These are phyloP conservation scores for Pontederia paniculata DNA, from an alignment of 176 grass and related monocot genomes.

Conservation along the genomic window DNA sequence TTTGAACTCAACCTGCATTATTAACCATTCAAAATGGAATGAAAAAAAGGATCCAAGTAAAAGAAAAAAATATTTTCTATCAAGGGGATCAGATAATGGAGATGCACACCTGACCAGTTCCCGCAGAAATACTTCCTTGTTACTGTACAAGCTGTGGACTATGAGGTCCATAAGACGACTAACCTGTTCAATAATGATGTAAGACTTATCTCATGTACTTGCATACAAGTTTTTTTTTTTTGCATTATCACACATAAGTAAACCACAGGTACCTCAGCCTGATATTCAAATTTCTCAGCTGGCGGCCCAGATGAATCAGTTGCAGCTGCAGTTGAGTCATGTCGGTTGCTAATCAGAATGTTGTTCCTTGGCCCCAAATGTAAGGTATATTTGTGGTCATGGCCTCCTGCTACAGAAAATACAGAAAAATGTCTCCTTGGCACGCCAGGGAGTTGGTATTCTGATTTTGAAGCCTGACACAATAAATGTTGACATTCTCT, in stretches of 20 bases:
- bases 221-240: not conserved
- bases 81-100: not conserved
- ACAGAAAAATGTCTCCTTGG: constrained; percentile 44
- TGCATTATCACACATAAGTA: not conserved
- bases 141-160: constrained; percentile 96
- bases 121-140: constrained; percentile 97
- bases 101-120: constrained; percentile 70
- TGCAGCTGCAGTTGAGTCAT: constrained; percentile 55
- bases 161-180: constrained; percentile 99
- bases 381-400: not conserved
- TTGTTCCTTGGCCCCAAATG: constrained; percentile 27
- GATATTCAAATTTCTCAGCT: constrained; percentile 72
- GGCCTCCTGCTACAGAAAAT: constrained; percentile 25
- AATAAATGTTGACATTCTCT: not conserved
- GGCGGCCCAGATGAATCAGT: constrained; percentile 40
- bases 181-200: constrained; percentile 40
- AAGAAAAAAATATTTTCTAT: not conserved
- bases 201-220: not conserved
- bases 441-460: constrained; percentile 13
- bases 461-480: constrained; percentile 40
- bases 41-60: constrained; percentile 2
- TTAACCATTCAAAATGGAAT: not conserved
- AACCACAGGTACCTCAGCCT: constrained; percentile 58
- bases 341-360: constrained; percentile 30
- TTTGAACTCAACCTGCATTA: too few species aligned